Evolutionary conservation across 192 early-diverging fungal species (phyloP).

Genomic region (Entomortierella parvispora): DNA sequence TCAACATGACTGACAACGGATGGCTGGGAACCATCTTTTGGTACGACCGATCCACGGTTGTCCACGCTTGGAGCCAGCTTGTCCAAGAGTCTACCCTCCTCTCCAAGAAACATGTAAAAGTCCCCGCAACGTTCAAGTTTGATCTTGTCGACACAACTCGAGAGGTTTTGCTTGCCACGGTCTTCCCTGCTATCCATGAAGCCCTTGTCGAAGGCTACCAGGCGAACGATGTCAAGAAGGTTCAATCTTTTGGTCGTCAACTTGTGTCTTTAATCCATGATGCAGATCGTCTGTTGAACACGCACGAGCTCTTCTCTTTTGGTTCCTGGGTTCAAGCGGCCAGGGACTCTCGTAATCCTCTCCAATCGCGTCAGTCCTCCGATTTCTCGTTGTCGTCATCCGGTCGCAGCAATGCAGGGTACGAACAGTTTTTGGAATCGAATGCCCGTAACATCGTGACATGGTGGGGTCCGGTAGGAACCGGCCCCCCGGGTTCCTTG

Average conservation of each 20-base stretch:
- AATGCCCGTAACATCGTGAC: conserved; percentile 40
- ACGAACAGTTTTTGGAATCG: conserved; percentile 44
- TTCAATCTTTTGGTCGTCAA: conserved; percentile 18
- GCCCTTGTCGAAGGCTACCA: conserved; percentile 24
- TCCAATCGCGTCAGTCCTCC: not conserved
- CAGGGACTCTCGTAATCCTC: conserved; percentile 21
- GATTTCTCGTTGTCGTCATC: not conserved
- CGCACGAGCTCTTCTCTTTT: conserved; percentile 25
- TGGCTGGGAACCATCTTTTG: conserved; percentile 38
- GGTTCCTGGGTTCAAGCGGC: conserved; percentile 22
- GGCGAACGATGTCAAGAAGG: conserved; percentile 14
- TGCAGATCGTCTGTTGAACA: conserved; percentile 16
- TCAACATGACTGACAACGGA: conserved; percentile 16
- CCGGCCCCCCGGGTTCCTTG: conserved; percentile 8
- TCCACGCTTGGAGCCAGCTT: conserved; percentile 33
- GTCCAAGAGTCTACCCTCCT: not conserved
- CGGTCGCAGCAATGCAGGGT: conserved; percentile 16
- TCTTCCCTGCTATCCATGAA: conserved; percentile 24
- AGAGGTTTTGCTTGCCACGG: conserved; percentile 26
- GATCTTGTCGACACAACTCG: conserved; percentile 45
- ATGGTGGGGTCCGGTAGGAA: conserved; percentile 33
- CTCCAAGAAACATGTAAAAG: not conserved
- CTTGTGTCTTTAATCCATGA: conserved; percentile 20
- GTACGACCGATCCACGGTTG: conserved; percentile 38
- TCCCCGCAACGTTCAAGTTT: conserved; percentile 31